Evolutionary conservation across 768 basidiomycete genomes (phyloP).

Genomic region (Punctularia strigosozonata): DNA sequence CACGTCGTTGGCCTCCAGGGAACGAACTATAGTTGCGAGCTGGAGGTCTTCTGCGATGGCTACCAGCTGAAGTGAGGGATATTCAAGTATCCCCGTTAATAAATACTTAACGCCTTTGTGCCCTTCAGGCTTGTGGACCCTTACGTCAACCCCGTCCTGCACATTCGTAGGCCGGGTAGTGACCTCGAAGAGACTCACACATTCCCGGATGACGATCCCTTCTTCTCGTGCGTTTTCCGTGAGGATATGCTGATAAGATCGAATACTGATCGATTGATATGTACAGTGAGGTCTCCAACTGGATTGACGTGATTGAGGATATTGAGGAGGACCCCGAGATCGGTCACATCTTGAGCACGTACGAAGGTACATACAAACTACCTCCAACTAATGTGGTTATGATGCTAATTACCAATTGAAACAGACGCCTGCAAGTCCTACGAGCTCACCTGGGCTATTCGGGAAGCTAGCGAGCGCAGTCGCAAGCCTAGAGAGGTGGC

Average conservation of each 20-base stretch:
- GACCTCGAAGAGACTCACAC: constrained; percentile 58
- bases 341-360: constrained; percentile 69
- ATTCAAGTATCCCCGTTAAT: constrained; percentile 2
- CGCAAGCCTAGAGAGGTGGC: constrained; percentile 21
- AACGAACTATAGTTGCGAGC: constrained; percentile 85
- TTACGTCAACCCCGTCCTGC: constrained; percentile 83
- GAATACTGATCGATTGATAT: not conserved
- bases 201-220: constrained; percentile 81
- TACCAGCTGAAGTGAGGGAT: constrained; percentile 64
- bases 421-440: constrained; percentile 81
- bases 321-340: constrained; percentile 80
- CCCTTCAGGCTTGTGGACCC: constrained; percentile 85
- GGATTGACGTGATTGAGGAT: constrained; percentile 83
- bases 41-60: constrained; percentile 91
- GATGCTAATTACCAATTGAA: constrained; percentile 2
- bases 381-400: not conserved
- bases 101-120: not conserved
- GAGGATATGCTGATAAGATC: not conserved
- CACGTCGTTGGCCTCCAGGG: constrained; percentile 91
- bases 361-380: constrained; percentile 48
- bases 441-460: constrained; percentile 90
- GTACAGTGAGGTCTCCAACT: constrained; percentile 59
- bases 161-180: constrained; percentile 75
- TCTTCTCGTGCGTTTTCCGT: constrained; percentile 68
- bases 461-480: constrained; percentile 62